phyloP scores from a whole-genome alignment of 371 early-diverging fungal species.

The Mortierella sp. region DNA sequence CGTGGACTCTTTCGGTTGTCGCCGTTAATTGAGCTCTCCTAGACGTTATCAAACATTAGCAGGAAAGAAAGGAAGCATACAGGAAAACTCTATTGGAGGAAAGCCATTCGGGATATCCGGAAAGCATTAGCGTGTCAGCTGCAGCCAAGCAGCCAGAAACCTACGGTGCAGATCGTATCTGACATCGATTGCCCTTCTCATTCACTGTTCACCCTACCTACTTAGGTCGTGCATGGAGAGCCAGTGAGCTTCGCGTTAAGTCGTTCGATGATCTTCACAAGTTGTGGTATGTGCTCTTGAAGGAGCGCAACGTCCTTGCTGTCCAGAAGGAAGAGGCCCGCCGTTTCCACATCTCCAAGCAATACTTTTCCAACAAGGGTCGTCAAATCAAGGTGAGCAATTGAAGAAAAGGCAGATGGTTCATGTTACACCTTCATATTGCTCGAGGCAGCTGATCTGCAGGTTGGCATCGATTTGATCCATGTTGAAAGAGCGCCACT shows the following conservation, averaged over 20 bases:
- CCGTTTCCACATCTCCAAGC: conserved; percentile 72
- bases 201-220: no score
- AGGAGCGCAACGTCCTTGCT: conserved; percentile 94
- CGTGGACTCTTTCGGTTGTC: background rate
- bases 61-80: no score
- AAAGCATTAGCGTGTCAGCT: background rate
- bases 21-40: background rate
- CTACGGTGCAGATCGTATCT: background rate
- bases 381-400: conserved; percentile 79
- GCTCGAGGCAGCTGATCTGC: background rate
- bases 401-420: background rate
- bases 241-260: conserved; percentile 91
- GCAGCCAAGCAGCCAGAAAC: no score
- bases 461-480: background rate
- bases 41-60: background rate
- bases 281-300: conserved; percentile 95
- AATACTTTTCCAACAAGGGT: conserved; percentile 79
- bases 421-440: background rate
- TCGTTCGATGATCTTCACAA: conserved; percentile 97
- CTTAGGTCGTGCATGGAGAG: conserved; percentile 93
- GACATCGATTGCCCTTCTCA: background rate
- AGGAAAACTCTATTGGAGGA: background rate
- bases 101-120: background rate
- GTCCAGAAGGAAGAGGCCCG: conserved; percentile 89
- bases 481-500: background rate